Percentiles rank a stretch among this genome's conserved stretches.
Evolutionary conservation across 2,329 filamentous ascomycete species (phyloP).

Genomic region (Septoria petroselini): DNA sequence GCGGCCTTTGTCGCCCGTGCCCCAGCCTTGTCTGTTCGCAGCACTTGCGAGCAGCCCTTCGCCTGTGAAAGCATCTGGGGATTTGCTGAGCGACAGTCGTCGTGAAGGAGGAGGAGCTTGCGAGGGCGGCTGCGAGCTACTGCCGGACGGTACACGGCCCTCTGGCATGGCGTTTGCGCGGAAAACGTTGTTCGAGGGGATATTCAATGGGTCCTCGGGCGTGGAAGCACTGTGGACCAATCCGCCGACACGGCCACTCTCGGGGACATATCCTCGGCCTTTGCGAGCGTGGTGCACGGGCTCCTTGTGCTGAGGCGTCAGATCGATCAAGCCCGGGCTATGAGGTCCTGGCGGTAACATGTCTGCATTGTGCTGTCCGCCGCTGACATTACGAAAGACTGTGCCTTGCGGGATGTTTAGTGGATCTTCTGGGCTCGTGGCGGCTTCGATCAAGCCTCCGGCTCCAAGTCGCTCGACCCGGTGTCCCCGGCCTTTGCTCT

Average conservation of each 20-base stretch:
- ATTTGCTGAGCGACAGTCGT: slow-evolving; percentile 4
- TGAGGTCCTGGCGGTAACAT: slow-evolving; percentile 8
- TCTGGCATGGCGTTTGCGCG: slow-evolving; percentile 18
- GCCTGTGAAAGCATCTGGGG: slow-evolving; percentile 43
- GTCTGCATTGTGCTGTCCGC: slow-evolving; percentile 7
- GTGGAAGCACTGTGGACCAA: slow-evolving; percentile 18
- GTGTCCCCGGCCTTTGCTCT: slow-evolving; percentile 53
- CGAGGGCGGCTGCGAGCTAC: background rate
- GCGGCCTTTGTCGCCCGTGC: slow-evolving; percentile 40
- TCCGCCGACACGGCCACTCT: slow-evolving; percentile 10
- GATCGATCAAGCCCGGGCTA: slow-evolving; percentile 16
- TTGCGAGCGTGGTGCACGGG: slow-evolving; percentile 22
- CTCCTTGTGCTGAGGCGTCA: slow-evolving; percentile 22
- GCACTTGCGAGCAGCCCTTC: slow-evolving; percentile 42
- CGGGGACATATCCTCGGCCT: slow-evolving; percentile 19
- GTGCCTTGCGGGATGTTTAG: slow-evolving; percentile 43
- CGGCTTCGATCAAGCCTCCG: slow-evolving; percentile 47
- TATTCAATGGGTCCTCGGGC: slow-evolving; percentile 21
- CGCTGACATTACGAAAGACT: slow-evolving; percentile 43
- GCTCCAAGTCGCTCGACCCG: slow-evolving; percentile 34
- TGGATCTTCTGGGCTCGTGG: slow-evolving; percentile 45
- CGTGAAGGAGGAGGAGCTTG: slow-evolving; percentile 10
- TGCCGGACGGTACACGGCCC: slow-evolving; percentile 9
- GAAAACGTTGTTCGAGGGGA: slow-evolving; percentile 19
- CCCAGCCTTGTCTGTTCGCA: slow-evolving; percentile 42